Conservation (phyloP, 2,329 filamentous ascomycete species). For the Clathrospora elynae region DNA sequence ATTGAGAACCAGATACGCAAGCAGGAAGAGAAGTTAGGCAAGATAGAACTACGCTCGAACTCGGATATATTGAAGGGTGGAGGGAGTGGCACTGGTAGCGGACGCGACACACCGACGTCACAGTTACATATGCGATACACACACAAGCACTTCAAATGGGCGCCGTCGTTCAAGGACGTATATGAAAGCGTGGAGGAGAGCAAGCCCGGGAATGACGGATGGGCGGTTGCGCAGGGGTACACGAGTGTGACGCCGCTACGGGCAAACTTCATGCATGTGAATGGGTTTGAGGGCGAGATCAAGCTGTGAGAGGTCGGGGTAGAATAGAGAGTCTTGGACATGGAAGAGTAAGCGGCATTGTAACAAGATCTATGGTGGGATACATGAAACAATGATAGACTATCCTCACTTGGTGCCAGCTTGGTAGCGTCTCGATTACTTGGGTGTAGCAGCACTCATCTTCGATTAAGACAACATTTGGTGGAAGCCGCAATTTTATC, state of each 20-base stretch:
- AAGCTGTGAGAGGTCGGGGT: conserved; percentile 23
- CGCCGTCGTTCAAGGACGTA: conserved; percentile 83
- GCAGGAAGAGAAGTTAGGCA: conserved; percentile 58
- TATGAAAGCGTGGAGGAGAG: conserved; percentile 83
- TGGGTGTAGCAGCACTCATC: too few species aligned
- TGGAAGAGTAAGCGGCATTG: too few species aligned
- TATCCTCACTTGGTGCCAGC: too few species aligned
- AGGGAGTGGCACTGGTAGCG: conserved; percentile 34
- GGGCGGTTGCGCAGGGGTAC: conserved; percentile 84
- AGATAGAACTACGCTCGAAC: conserved; percentile 43
- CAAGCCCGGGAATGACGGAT: conserved; percentile 84
- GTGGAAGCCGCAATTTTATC: too few species aligned
- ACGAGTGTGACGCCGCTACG: conserved; percentile 90
- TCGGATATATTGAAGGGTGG: conserved; percentile 22
- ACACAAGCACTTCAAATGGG: conserved; percentile 95
- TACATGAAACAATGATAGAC: too few species aligned
- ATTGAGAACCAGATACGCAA: conserved; percentile 77
- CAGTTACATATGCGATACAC: conserved; percentile 58
- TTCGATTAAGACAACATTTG: too few species aligned
- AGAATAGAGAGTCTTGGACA: too few species aligned
- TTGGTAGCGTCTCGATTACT: too few species aligned
- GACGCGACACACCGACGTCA: conserved; percentile 34
- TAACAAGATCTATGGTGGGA: too few species aligned
- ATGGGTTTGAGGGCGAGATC: conserved; percentile 40
- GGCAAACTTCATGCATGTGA: conserved; percentile 83